A percentile compares a stretch with the other conserved stretches of the same genome.
Evolutionary conservation across 2,329 filamentous ascomycete species (phyloP).

Genomic region (Hymenoscyphus fraxineus): DNA sequence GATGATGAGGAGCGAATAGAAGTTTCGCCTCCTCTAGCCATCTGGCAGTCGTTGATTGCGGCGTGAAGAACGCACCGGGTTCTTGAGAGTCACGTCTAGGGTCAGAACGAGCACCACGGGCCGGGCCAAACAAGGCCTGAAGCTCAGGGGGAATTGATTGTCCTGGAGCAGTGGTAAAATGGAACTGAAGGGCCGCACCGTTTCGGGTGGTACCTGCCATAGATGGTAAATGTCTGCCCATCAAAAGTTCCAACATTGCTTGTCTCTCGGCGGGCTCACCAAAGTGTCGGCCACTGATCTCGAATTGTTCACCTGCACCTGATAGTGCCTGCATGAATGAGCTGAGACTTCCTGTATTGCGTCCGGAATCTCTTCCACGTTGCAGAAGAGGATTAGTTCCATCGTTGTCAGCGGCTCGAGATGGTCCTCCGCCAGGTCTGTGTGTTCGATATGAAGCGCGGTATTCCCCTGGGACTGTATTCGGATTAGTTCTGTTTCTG

Average conservation of each 20-base stretch:
- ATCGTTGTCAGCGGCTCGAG: slow-evolving; percentile 62
- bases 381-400: slow-evolving; percentile 84
- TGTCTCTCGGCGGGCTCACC: slow-evolving; percentile 28
- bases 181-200: slow-evolving; percentile 55
- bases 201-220: slow-evolving; percentile 37
- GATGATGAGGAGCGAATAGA: slow-evolving; percentile 66
- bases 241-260: slow-evolving; percentile 30
- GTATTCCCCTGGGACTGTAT: slow-evolving; percentile 32
- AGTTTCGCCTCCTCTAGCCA: slow-evolving; percentile 91
- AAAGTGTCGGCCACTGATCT: slow-evolving; percentile 28
- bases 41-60: slow-evolving; percentile 67
- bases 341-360: slow-evolving; percentile 47
- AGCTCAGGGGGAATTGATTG: slow-evolving; percentile 51
- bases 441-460: slow-evolving; percentile 48
- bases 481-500: slow-evolving; percentile 30
- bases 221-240: slow-evolving; percentile 34
- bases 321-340: slow-evolving; percentile 48
- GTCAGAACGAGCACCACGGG: slow-evolving; percentile 25
- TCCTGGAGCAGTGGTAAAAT: slow-evolving; percentile 49
- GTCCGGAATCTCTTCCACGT: slow-evolving; percentile 49
- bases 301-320: slow-evolving; percentile 32
- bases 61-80: slow-evolving; percentile 51
- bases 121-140: slow-evolving; percentile 40
- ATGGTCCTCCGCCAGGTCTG: slow-evolving; percentile 45
- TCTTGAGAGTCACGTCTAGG: slow-evolving; percentile 29